Evolutionary conservation across 1,139 yeast genomes (phyloP).

Genomic region (Hanseniaspora sp.): DNA sequence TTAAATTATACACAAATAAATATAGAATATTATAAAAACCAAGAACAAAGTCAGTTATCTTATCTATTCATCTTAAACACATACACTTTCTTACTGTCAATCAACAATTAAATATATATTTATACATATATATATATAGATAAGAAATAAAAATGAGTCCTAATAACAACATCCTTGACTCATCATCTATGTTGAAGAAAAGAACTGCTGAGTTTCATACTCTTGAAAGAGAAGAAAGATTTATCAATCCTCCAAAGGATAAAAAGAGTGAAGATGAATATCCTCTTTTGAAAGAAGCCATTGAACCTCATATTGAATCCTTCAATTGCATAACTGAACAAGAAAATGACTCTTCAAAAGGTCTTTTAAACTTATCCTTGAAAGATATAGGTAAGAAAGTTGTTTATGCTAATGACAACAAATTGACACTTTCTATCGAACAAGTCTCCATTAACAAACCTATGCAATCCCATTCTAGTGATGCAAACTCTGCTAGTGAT

Average conservation of each 20-base stretch:
- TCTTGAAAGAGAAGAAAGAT: conserved; percentile 74
- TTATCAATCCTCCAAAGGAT: conserved; percentile 81
- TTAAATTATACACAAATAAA: too few relatives aligned
- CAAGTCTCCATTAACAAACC: conserved; percentile 83
- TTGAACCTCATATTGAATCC: conserved; percentile 89
- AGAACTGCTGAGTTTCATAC: conserved; percentile 57
- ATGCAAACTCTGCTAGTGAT: conserved; percentile 56
- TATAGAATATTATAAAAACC: too few relatives aligned
- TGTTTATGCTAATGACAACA: conserved; percentile 76
- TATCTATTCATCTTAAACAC: too few relatives aligned
- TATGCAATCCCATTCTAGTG: conserved; percentile 39
- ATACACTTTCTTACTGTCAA: too few relatives aligned
- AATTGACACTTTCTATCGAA: conserved; percentile 66
- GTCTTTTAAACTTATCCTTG: conserved; percentile 72
- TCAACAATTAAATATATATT: too few relatives aligned
- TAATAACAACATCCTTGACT: conserved; percentile 18
- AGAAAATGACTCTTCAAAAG: conserved; percentile 44
- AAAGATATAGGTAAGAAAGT: conserved; percentile 80
- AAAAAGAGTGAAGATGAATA: conserved; percentile 45
- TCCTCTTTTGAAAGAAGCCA: conserved; percentile 78
- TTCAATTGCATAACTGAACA: conserved; percentile 92
- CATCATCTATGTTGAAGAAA: conserved; percentile 18
- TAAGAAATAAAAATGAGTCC: conserved; percentile 5
- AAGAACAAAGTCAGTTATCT: too few relatives aligned
- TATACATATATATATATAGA: too few relatives aligned